These are phyloP conservation scores for Phytophthora ohioensis DNA, from an alignment of 352 stramenopile species.

Conservation along the genomic window DNA sequence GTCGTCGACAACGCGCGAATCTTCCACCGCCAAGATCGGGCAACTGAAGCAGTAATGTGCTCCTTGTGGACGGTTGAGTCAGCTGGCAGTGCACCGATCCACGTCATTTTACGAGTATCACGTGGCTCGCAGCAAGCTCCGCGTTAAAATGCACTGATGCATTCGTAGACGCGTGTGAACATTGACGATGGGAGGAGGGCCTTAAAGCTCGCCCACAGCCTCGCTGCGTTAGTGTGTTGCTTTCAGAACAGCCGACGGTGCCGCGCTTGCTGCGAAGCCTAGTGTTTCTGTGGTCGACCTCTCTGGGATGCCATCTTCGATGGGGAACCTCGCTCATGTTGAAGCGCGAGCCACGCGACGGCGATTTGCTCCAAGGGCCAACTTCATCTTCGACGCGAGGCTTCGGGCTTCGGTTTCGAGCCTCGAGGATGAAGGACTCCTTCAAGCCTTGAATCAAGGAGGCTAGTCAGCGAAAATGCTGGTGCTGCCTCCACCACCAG, in stretches of 20 bases:
- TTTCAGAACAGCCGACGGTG: constrained; percentile 24
- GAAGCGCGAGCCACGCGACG: constrained; percentile 9
- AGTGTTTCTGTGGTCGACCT: constrained; percentile 30
- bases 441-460: background rate
- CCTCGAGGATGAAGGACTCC: background rate
- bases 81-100: constrained; percentile 1
- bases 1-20: constrained; percentile 3
- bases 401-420: too few relatives aligned
- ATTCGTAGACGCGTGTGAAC: background rate
- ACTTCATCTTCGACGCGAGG: background rate
- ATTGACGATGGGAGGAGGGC: background rate
- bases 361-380: constrained; percentile 11
- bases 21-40: constrained; percentile 11
- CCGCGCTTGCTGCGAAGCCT: constrained; percentile 15
- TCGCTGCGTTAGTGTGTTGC: constrained; percentile 4
- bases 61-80: background rate
- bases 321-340: constrained; percentile 29
- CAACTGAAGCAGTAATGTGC: constrained; percentile 17
- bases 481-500: background rate
- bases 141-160: background rate
- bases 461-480: constrained; percentile 1
- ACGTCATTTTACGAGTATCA: background rate
- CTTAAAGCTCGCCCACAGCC: background rate
- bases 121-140: background rate
- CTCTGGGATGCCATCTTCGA: constrained; percentile 28